Evolutionary conservation across 2,329 filamentous ascomycete species (phyloP).

Genomic region (Aspergillus costaricaensis): DNA sequence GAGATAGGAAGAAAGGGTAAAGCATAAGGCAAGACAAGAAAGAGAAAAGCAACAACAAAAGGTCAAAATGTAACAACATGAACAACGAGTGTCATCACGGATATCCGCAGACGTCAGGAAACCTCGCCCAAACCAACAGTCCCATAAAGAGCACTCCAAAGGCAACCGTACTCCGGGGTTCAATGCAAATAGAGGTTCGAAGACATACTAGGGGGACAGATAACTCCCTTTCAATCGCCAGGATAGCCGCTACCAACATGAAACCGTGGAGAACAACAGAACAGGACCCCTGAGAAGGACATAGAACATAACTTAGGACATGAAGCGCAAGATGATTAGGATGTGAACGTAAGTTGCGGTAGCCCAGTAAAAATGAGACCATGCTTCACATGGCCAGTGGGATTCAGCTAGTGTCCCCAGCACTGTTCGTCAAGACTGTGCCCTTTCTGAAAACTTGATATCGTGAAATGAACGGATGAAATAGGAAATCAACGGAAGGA

Average conservation of each 20-base stretch:
- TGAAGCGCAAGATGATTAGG: not conserved
- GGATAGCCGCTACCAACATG: constrained; percentile 17
- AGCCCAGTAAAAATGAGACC: not conserved
- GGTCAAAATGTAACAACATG: not conserved
- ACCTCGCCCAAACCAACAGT: constrained; percentile 16
- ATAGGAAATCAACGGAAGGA: not conserved
- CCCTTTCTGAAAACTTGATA: not conserved
- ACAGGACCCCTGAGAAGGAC: not conserved
- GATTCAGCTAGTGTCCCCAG: not conserved
- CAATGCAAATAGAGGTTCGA: constrained; percentile 28
- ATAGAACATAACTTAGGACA: constrained; percentile 1
- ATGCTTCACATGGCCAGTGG: not conserved
- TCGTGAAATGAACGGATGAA: not conserved
- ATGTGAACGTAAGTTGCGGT: not conserved
- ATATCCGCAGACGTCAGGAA: constrained; percentile 9
- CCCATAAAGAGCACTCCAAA: constrained; percentile 18
- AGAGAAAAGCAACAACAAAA: not conserved
- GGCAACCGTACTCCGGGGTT: constrained; percentile 27
- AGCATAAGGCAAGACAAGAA: not conserved
- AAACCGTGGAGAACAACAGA: constrained; percentile 20
- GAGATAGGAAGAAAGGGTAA: not conserved
- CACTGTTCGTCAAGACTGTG: not conserved
- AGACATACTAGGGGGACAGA: constrained; percentile 18
- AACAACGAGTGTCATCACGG: constrained; percentile 8
- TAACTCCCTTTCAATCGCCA: constrained; percentile 18